Conservation (phyloP, 2,329 filamentous ascomycete genomes). For the Phialophora macrospora region DNA sequence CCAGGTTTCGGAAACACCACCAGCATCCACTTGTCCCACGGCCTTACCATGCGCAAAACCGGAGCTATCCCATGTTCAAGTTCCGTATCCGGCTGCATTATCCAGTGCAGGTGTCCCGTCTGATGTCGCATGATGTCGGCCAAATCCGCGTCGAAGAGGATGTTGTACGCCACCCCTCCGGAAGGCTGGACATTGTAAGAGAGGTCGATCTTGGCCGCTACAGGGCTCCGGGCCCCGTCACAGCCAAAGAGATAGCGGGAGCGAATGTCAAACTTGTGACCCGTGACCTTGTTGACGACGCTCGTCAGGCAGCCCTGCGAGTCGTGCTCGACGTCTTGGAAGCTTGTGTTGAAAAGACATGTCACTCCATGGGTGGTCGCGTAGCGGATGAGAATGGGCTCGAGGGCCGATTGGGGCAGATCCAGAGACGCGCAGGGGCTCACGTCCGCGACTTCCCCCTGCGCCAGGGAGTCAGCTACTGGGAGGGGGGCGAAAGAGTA, state of each 20-base stretch:
- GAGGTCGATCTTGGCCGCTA: constrained; percentile 54
- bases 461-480: constrained; percentile 2
- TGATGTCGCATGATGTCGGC: constrained; percentile 55
- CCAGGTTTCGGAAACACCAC: constrained; percentile 55
- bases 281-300: constrained; percentile 47
- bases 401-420: constrained; percentile 51
- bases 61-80: constrained; percentile 57
- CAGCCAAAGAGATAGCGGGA: constrained; percentile 65
- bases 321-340: constrained; percentile 39
- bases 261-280: constrained; percentile 51
- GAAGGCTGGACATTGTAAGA: constrained; percentile 53
- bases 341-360: constrained; percentile 47
- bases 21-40: constrained; percentile 67
- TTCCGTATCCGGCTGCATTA: constrained; percentile 60
- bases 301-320: constrained; percentile 40
- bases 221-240: constrained; percentile 57
- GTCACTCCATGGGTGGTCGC: constrained; percentile 47
- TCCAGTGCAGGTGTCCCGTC: constrained; percentile 65
- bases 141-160: constrained; percentile 58
- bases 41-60: constrained; percentile 64
- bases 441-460: constrained; percentile 48
- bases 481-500: not conserved
- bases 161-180: constrained; percentile 56
- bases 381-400: constrained; percentile 49
- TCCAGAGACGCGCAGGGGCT: constrained; percentile 50